These are phyloP conservation scores for Leptomonas pyrrhocoris DNA, from an alignment of 208 protist species.

Conservation along the genomic window DNA sequence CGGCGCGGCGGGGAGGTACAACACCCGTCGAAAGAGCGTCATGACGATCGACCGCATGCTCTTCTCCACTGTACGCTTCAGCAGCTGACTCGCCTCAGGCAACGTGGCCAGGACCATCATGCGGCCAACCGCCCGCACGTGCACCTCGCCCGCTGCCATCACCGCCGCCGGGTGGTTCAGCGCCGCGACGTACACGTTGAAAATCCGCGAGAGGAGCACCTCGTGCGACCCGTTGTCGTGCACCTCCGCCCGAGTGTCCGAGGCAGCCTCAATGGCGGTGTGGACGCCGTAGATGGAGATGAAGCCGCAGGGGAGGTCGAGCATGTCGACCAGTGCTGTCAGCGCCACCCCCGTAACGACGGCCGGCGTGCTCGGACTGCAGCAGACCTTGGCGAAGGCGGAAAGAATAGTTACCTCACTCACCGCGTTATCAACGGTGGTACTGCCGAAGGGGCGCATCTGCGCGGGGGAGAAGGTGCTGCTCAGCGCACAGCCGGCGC, in stretches of 20 bases:
- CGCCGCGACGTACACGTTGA: constrained; percentile 52
- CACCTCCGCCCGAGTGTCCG: constrained; percentile 42
- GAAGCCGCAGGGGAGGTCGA: constrained; percentile 68
- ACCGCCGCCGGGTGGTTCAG: constrained; percentile 47
- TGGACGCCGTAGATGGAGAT: constrained; percentile 57
- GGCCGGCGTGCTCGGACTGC: constrained; percentile 52
- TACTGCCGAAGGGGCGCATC: constrained; percentile 5
- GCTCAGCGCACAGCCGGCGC: not conserved
- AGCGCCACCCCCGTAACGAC: constrained; percentile 77
- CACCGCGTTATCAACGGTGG: constrained; percentile 20
- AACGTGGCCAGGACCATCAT: constrained; percentile 37
- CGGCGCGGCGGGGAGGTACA: constrained; percentile 4
- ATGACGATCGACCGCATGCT: constrained; percentile 32
- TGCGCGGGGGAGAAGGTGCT: constrained; percentile 5
- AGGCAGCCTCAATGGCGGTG: constrained; percentile 51
- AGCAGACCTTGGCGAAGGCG: constrained; percentile 70
- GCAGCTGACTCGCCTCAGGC: constrained; percentile 25
- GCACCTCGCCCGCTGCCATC: constrained; percentile 20
- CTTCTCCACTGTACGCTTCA: constrained; percentile 35
- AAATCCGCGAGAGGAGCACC: constrained; percentile 58
- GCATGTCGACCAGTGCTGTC: constrained; percentile 62
- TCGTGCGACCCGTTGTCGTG: constrained; percentile 65
- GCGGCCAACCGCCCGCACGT: constrained; percentile 31
- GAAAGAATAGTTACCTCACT: constrained; percentile 60
- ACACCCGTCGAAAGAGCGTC: constrained; percentile 26